Base-by-base conservation (phyloP, 371 early-diverging fungal species). In the Mucor racemosus region DNA sequence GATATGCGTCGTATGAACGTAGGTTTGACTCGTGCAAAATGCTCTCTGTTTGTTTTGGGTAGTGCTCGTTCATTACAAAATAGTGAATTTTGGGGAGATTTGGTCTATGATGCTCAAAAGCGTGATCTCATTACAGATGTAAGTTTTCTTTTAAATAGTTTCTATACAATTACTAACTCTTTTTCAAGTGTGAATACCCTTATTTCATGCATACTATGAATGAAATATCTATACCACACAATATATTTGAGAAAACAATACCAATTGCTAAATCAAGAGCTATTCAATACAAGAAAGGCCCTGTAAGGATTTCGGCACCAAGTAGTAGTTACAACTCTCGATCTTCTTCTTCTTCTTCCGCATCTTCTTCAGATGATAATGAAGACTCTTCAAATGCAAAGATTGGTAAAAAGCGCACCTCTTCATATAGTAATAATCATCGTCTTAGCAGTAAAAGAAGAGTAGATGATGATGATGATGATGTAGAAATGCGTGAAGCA, bases 1-100 rank as follows among this genome's bases (percentile, higher is more conserved):
- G 99, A 99, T 77, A 81, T 84, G 33, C 82, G 92, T 48, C 88
- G 97, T 54, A 90, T 97, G 91, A 98, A 98, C 75, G 99, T 99
- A 0, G 98, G 95, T 0, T 68, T 99, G 46, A 99, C 97, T 1
- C 89, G 99, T 69, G 97, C 99, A 6, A 93, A 90, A 67, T 84
- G 85, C 61, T 95, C 97, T 4, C 72, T 99, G 31, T 92, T 96
- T 75, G 86, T 99, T 5, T 67, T 99, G 7, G 99, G 99, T 1
- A 84, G 95, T 69, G 86, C 87, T 13, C 64, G 71, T 0, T 86
- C 92, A 0, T 72, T 95, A 41, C 70, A 68, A 5, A 76, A 71
- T n/a, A 87, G 91, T 67, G 72, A 75, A 6, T 81, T 84, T 38
- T 95, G 96, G 96, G 80, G 89, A 0, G 79, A 86, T 35, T 77